These are phyloP conservation scores for Rhododendron simsii DNA, from an alignment of 148 eudicot genomes.

Conservation along the genomic window DNA sequence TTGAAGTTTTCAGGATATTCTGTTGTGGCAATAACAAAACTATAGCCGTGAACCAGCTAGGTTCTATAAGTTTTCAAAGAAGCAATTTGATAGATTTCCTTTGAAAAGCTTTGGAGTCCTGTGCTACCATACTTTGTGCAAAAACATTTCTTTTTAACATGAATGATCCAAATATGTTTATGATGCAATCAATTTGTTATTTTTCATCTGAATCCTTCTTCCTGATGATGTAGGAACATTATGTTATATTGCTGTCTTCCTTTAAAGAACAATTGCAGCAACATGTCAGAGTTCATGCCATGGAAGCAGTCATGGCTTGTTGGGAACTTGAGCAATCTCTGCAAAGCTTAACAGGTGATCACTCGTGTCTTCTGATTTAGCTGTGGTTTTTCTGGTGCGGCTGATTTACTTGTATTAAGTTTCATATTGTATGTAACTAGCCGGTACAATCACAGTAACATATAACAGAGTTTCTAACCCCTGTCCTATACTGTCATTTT, in stretches of 20 bases:
- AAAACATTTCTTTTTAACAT: not conserved
- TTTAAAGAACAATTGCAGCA: slow-evolving; percentile 95
- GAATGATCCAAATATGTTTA: slow-evolving; percentile 2
- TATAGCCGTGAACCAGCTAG: not conserved
- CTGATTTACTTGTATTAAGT: not conserved
- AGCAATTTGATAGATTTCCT: not conserved
- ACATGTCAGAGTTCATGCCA: slow-evolving; percentile 96
- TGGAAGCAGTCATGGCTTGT: slow-evolving; percentile 99
- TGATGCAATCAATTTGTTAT: not conserved
- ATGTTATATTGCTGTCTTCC: slow-evolving; percentile 79
- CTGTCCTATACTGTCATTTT: not conserved
- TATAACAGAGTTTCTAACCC: not conserved
- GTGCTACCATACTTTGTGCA: not conserved
- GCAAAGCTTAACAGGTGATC: slow-evolving; percentile 86
- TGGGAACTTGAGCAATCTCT: slow-evolving; percentile 99
- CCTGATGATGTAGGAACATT: slow-evolving; percentile 60
- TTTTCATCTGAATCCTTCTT: slow-evolving; percentile 2
- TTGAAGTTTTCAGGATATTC: not conserved
- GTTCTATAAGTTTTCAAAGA: not conserved
- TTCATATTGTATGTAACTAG: no score
- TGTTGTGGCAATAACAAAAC: not conserved
- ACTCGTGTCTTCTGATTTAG: not conserved
- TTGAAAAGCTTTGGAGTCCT: not conserved
- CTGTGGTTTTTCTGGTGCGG: not conserved
- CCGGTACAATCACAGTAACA: not conserved